Evolutionary conservation across 139 green algal genomes (phyloP), one percentile per base, ranked within the genome.

Genomic region (Chlamydomonas sphaeroides): DNA sequence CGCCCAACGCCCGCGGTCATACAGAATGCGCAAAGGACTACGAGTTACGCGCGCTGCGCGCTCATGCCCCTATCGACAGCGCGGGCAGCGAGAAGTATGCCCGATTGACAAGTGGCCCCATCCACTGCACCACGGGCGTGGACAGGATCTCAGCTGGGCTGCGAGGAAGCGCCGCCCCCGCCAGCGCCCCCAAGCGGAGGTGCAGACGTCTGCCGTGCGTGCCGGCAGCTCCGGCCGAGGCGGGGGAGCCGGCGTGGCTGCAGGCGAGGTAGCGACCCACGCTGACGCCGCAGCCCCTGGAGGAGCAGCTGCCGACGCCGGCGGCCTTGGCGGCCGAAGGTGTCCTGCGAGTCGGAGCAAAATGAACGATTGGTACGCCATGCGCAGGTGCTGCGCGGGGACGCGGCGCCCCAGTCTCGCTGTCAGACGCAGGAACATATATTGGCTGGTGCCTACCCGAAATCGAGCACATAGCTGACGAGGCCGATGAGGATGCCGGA

Each of bases 301-400:
- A 66, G 11, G 48, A 41, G 35, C 65, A 68, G 48, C 63, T 65
- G 14, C 39, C 39, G 38, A 84, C 3, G 35, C 3, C 14, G 2
- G 65, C 36, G 2, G 77, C 77, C 49, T 84, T 84, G 63, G 77
- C 77, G 57, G 62, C n/a, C n/a, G n/a, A n/a, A n/a, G n/a, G n/a
- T n/a, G n/a, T n/a, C n/a, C n/a, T n/a, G n/a, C n/a, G n/a, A n/a
- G n/a, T n/a, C n/a, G n/a, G n/a, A n/a, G n/a, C n/a, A n/a, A n/a
- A n/a, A n/a, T n/a, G n/a, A n/a, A n/a, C n/a, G n/a, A n/a, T n/a
- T n/a, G n/a, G n/a, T n/a, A n/a, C n/a, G n/a, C n/a, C n/a, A n/a
- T n/a, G n/a, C n/a, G n/a, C n/a, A n/a, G n/a, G n/a, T n/a, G n/a
- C n/a, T n/a, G n/a, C n/a, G n/a, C n/a, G n/a, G n/a, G n/a, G n/a